phyloP scores from a whole-genome alignment of 1,284 basidiomycete species.

The Marasmius tenuissimus region DNA sequence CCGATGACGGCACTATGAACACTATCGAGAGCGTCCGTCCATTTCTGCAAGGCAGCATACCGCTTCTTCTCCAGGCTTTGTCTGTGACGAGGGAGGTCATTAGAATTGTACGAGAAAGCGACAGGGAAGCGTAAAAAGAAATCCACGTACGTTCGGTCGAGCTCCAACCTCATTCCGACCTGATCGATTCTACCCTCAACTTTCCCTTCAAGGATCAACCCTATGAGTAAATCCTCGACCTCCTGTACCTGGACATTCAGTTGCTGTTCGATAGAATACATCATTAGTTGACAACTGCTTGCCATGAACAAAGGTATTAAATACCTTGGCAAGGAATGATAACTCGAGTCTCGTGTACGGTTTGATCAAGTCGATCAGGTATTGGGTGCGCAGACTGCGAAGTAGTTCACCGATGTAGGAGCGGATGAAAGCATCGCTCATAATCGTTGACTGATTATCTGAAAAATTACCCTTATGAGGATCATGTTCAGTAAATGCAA shows the following conservation, averaged over 20 bases:
- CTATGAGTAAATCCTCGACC: conserved; percentile 91
- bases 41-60: conserved; percentile 79
- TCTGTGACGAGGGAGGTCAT: conserved; percentile 37
- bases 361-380: conserved; percentile 96
- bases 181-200: conserved; percentile 96
- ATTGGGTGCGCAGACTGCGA: conserved; percentile 90
- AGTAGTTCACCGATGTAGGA: conserved; percentile 95
- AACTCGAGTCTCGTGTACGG: conserved; percentile 94
- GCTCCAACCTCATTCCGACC: conserved; percentile 87
- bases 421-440: conserved; percentile 92
- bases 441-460: conserved; percentile 94
- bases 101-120: conserved; percentile 6
- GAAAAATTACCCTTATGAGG: conserved; percentile 3
- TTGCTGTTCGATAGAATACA: conserved; percentile 57
- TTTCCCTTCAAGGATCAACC: conserved; percentile 92
- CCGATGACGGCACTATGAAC: conserved; percentile 71
- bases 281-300: conserved; percentile 6
- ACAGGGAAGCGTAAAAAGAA: background rate
- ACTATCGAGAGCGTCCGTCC: conserved; percentile 75
- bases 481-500: conserved; percentile 6
- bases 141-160: conserved; percentile 78
- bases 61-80: conserved; percentile 82
- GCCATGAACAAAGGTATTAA: conserved; percentile 14
- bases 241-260: conserved; percentile 86
- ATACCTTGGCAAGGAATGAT: conserved; percentile 85